These are phyloP conservation scores for Phytopythium montanum DNA, from an alignment of 352 stramenopile species.

Conservation along the genomic window DNA sequence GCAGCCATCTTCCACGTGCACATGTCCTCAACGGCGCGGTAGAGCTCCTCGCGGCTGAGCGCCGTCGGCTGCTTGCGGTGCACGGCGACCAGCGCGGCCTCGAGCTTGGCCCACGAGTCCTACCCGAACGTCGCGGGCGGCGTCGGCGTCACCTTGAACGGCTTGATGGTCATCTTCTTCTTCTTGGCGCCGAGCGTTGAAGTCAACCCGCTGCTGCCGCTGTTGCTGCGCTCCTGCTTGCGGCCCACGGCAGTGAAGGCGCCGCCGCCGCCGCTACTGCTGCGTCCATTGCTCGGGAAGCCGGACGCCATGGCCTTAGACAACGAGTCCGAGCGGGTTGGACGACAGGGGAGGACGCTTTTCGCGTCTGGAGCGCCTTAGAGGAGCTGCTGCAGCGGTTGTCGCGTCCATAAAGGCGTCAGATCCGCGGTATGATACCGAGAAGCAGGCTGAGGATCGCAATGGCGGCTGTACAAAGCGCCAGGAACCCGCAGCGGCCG, in stretches of 20 bases:
- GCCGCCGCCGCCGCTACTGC: background rate
- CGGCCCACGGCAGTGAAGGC: slow-evolving; percentile 14
- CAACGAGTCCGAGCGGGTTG: background rate
- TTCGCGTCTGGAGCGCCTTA: too few relatives aligned
- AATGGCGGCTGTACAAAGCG: too few relatives aligned
- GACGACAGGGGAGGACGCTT: too few relatives aligned
- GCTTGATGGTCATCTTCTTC: slow-evolving; percentile 88
- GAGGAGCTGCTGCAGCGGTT: too few relatives aligned
- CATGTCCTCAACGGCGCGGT: slow-evolving; percentile 84
- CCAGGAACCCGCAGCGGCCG: too few relatives aligned
- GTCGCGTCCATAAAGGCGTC: too few relatives aligned
- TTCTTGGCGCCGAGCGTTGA: slow-evolving; percentile 27
- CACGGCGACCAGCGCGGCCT: slow-evolving; percentile 59
- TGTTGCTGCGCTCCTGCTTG: slow-evolving; percentile 30
- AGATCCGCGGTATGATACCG: too few relatives aligned
- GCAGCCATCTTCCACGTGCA: slow-evolving; percentile 92
- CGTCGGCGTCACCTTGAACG: slow-evolving; percentile 75
- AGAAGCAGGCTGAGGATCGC: too few relatives aligned
- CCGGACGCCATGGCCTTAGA: slow-evolving; percentile 1
- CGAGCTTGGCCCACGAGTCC: slow-evolving; percentile 71
- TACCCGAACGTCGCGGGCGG: slow-evolving; percentile 75
- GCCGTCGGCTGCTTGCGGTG: slow-evolving; percentile 62
- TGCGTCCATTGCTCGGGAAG: slow-evolving; percentile 4
- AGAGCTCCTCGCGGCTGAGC: slow-evolving; percentile 80
- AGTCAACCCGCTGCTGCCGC: slow-evolving; percentile 16